phyloP scores from a whole-genome alignment of 345 rosid species.

The Eucalyptus virginea region DNA sequence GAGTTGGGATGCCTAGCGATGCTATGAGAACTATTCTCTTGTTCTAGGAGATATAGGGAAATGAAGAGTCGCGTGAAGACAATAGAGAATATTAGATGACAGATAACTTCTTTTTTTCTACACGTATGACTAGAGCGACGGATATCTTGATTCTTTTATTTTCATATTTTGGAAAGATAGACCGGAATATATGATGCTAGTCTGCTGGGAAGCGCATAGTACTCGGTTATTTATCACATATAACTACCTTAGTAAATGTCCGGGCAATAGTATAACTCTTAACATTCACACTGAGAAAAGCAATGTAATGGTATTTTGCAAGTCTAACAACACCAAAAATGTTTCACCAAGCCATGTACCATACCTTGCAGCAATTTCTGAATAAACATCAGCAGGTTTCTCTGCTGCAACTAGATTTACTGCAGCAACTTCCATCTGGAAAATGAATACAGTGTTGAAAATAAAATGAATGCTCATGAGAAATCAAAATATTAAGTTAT shows the following conservation, averaged over 20 bases:
- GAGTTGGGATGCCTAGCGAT: not conserved
- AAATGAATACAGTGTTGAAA: constrained; percentile 1
- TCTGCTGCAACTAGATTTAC: constrained; percentile 80
- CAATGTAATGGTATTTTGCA: not conserved
- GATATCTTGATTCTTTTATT: not conserved
- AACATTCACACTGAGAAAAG: not conserved
- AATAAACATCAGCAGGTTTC: constrained; percentile 88
- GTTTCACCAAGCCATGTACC: not conserved
- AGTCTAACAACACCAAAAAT: not conserved
- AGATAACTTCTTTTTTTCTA: not conserved
- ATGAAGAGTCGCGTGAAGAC: not conserved
- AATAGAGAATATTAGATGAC: not conserved
- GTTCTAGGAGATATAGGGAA: not conserved
- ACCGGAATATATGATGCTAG: not conserved
- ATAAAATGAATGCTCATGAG: not conserved
- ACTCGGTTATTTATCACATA: not conserved
- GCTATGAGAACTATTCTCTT: not conserved
- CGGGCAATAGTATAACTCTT: not conserved
- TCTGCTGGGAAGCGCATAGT: not conserved
- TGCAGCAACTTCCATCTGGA: constrained; percentile 78
- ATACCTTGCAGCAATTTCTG: constrained; percentile 90
- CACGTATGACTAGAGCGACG: not conserved
- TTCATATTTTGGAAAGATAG: not conserved
- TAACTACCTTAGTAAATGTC: not conserved
- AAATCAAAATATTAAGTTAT: not conserved